phyloP scores from a whole-genome alignment of 106 monocot species.

The Platanthera guangdongensis region DNA sequence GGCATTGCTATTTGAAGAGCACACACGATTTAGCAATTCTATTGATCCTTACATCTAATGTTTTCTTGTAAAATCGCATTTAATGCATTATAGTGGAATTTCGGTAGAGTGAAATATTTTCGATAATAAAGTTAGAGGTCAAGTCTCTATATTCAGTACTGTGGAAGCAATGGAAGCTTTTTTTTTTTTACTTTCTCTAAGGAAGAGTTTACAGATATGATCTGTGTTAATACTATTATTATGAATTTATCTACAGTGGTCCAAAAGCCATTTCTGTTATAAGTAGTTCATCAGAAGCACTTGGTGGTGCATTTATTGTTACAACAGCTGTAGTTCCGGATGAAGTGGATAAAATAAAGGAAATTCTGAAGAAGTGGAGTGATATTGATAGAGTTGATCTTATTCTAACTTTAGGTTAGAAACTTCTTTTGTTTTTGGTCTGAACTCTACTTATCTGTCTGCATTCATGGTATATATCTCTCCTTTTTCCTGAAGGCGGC shows the following conservation, averaged over 20 bases:
- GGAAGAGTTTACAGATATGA: neutral
- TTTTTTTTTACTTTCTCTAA: neutral
- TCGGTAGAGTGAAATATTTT: neutral
- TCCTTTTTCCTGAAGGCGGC: conserved; percentile 49
- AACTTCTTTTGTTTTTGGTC: neutral
- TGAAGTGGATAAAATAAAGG: conserved; percentile 63
- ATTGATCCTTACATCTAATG: neutral
- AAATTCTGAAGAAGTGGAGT: conserved; percentile 58
- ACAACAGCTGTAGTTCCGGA: conserved; percentile 78
- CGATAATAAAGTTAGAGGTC: neutral
- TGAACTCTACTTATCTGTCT: neutral
- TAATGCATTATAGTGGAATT: neutral
- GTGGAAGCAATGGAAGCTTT: neutral
- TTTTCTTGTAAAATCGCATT: neutral
- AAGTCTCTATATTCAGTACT: neutral
- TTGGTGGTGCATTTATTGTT: conserved; percentile 69
- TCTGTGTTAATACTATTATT: neutral
- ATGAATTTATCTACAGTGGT: conserved; percentile 37
- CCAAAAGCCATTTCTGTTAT: conserved; percentile 91
- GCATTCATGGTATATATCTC: neutral
- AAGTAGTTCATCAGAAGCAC: conserved; percentile 64
- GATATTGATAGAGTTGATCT: conserved; percentile 78
- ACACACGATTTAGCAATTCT: conserved; percentile 17
- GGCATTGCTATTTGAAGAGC: conserved; percentile 31
- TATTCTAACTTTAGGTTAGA: conserved; percentile 77